These are phyloP conservation scores for Calycina herbarum DNA, from an alignment of 2,329 filamentous ascomycete genomes.

Conservation along the genomic window DNA sequence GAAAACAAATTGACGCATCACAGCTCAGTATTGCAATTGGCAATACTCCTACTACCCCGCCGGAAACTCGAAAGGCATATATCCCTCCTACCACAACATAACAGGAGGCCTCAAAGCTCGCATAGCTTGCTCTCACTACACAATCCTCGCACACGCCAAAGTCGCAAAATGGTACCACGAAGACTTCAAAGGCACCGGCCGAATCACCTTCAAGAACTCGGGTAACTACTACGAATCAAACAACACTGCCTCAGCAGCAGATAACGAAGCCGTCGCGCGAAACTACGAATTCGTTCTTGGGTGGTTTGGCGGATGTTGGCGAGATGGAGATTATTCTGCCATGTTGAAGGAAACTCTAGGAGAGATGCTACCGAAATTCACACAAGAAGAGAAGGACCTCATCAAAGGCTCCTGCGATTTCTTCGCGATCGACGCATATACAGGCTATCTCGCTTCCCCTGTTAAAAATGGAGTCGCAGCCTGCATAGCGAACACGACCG, in stretches of 20 bases:
- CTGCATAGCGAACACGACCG: constrained; percentile 37
- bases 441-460: constrained; percentile 41
- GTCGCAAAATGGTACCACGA: constrained; percentile 56
- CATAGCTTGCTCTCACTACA: constrained; percentile 47
- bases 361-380: constrained; percentile 47
- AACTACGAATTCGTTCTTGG: constrained; percentile 48
- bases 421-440: constrained; percentile 59
- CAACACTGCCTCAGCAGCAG: constrained; percentile 35
- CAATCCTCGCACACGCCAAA: constrained; percentile 50
- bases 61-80: constrained; percentile 41
- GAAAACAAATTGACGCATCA: not conserved
- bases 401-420: constrained; percentile 56
- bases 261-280: constrained; percentile 33
- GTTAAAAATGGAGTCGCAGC: constrained; percentile 40
- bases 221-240: constrained; percentile 49
- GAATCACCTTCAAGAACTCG: constrained; percentile 48
- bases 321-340: constrained; percentile 50
- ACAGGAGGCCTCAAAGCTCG: constrained; percentile 43
- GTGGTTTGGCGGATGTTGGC: constrained; percentile 49
- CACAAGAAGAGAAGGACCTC: constrained; percentile 47
- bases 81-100: constrained; percentile 46
- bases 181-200: constrained; percentile 50
- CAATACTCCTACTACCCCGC: constrained; percentile 47
- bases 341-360: constrained; percentile 47
- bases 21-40: constrained; percentile 48